Percentiles rank a stretch among this genome's conserved stretches.
These are phyloP conservation scores for Colletotrichum abscissum DNA, from an alignment of 2,329 filamentous ascomycete genomes.

Conservation along the genomic window DNA sequence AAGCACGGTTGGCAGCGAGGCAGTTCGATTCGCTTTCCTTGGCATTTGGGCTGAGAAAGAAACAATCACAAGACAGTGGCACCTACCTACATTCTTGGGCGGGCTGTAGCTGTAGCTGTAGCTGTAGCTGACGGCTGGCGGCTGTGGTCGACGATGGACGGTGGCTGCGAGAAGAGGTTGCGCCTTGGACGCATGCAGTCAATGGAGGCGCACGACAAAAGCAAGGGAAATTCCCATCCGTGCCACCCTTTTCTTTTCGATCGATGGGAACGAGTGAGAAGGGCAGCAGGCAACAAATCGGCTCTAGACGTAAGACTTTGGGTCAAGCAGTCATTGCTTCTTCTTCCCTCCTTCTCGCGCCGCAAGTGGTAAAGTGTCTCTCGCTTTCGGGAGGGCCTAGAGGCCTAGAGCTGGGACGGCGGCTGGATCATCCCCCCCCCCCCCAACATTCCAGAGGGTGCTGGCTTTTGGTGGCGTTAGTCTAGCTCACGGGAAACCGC, in stretches of 20 bases:
- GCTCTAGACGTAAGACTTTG: background rate
- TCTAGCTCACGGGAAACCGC: constrained; percentile 6
- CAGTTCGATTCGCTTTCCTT: background rate
- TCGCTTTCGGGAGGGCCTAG: background rate
- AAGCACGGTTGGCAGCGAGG: too few species aligned
- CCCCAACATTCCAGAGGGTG: background rate
- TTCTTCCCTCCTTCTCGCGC: background rate
- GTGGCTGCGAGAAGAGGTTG: background rate
- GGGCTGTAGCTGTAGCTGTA: too few species aligned
- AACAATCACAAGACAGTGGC: background rate
- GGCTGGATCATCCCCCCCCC: background rate
- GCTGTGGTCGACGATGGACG: too few species aligned
- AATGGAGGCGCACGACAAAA: background rate
- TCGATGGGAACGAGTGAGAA: too few species aligned
- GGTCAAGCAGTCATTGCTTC: background rate
- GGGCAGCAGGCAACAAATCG: too few species aligned
- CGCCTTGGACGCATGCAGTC: background rate
- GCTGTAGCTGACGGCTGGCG: too few species aligned
- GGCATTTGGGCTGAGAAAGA: background rate
- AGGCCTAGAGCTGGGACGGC: background rate
- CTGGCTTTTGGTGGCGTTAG: background rate
- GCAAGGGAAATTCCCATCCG: background rate
- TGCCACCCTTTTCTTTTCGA: too few species aligned
- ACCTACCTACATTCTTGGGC: too few species aligned
- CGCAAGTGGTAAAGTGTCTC: background rate